Base-by-base conservation (phyloP, 768 basidiomycete genomes). In the Postia placenta region DNA sequence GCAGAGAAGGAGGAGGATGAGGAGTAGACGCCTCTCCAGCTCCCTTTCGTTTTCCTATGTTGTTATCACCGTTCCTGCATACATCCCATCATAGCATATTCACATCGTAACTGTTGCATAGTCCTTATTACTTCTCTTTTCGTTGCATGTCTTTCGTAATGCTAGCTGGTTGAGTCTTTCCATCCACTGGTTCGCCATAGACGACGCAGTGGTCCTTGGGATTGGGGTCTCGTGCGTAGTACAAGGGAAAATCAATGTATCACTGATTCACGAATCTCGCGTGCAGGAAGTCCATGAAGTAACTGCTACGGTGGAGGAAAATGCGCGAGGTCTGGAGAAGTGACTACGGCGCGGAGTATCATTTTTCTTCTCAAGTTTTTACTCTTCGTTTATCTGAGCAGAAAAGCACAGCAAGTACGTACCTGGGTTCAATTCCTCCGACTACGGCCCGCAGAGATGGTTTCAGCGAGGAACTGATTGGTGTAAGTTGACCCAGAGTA, bases 1-100 rank as follows among this genome's bases (percentile, higher is more conserved):
- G 69, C 76, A 48, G 86, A 88, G 39, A 87, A 88, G 69, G 84
- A 90, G 14, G 87, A 87, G 48, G 71, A 80, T 43, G 81, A 71
- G 43, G 85, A 88, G 51, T 86, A 89, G 66, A 49, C 44, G 44
- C 41, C 46, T 50, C 52, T 43, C 19, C 48, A 25, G 7, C 45
- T 12, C 5, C 5, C 46, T 47, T 25, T 35, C 9, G 36, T 38
- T 36, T 55, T 49, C 55, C 51, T 35, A 44, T 54, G 54, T 57
- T 54, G 51, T 50, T 56, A 41, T 45, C 55, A 45, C 50, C 57
- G 50, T 59, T 45, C 50, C 38, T 51, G 49, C 44, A 39, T 54
- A 58, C 59, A 59, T 60, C 42, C 41, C 56, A 54, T 55, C 57
- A 56, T 63, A 63, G 38, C 58, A 60, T 63, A 63, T 55, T 54